Conservation (phyloP, 2,329 filamentous ascomycete species). For the Anthostomella pinea region DNA sequence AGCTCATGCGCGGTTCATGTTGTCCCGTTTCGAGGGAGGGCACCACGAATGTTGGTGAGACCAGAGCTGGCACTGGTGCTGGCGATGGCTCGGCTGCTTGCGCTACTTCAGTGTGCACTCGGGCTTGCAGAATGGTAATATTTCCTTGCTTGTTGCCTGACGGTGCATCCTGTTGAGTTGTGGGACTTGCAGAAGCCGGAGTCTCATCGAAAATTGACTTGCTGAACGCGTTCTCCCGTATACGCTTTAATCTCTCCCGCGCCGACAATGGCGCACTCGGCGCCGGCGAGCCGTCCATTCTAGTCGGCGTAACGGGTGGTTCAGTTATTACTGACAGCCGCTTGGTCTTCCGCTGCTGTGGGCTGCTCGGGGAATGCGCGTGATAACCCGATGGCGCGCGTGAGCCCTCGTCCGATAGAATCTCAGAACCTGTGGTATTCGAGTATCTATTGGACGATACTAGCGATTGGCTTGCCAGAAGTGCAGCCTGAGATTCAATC, state of each 20-base stretch:
- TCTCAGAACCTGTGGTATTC: no score
- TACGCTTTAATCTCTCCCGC: slow-evolving; percentile 24
- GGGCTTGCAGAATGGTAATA: no score
- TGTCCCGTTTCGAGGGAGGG: slow-evolving; percentile 11
- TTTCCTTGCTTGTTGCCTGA: no score
- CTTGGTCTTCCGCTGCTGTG: no score
- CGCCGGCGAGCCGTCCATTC: slow-evolving; percentile 21
- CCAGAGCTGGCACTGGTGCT: slow-evolving; percentile 5
- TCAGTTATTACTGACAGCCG: no score
- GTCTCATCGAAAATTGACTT: background rate
- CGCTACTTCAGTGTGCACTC: background rate
- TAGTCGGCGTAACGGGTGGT: slow-evolving; percentile 6
- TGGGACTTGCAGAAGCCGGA: slow-evolving; percentile 3
- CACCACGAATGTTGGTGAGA: slow-evolving; percentile 13
- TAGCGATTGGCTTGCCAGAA: background rate
- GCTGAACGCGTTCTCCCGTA: slow-evolving; percentile 21
- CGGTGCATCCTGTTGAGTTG: slow-evolving; percentile 8
- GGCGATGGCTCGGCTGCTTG: slow-evolving; percentile 1
- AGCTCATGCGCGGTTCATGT: slow-evolving; percentile 7
- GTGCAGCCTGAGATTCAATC: background rate
- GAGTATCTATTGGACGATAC: background rate
- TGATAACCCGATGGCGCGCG: no score
- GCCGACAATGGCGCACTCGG: slow-evolving; percentile 16
- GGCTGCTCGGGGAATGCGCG: no score
- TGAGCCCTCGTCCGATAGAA: no score